Percentiles rank a stretch among this genome's conserved stretches.
Evolutionary conservation across 1,284 basidiomycete species (phyloP).

Genomic region (Anthracocystis walkeri): DNA sequence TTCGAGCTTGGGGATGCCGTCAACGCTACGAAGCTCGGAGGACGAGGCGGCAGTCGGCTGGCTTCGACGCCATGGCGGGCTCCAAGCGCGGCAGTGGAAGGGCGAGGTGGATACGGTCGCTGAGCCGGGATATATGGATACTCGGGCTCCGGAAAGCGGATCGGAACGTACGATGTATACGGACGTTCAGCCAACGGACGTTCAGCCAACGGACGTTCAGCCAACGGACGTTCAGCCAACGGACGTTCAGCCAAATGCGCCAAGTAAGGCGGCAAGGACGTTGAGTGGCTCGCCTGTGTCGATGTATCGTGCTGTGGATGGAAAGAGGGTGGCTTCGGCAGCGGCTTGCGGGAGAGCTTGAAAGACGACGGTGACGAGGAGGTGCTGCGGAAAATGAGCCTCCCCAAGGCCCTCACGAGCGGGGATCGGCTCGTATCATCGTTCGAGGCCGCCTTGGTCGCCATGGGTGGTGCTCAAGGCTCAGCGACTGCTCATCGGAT

Average conservation of each 20-base stretch:
- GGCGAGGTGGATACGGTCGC: background rate
- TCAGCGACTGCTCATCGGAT: background rate
- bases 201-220: no score
- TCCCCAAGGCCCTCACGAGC: background rate
- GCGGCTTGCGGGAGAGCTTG: background rate
- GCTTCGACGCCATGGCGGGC: background rate
- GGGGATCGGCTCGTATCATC: background rate
- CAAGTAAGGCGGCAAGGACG: constrained; percentile 27
- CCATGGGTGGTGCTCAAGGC: background rate
- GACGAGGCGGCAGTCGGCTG: constrained; percentile 1
- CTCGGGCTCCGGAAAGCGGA: background rate
- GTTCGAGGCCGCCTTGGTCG: constrained; percentile 1
- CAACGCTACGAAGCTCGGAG: background rate
- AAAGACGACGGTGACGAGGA: background rate
- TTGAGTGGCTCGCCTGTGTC: background rate
- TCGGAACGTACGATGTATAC: background rate
- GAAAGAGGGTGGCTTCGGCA: background rate
- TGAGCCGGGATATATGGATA: background rate
- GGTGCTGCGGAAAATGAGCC: background rate
- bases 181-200: no score
- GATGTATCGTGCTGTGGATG: background rate
- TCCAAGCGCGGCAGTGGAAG: background rate
- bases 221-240: no score
- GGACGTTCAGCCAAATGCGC: constrained; percentile 15
- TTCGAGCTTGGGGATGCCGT: background rate